phyloP scores from a whole-genome alignment of 305 asterid species.

The Ilex paraguariensis region DNA sequence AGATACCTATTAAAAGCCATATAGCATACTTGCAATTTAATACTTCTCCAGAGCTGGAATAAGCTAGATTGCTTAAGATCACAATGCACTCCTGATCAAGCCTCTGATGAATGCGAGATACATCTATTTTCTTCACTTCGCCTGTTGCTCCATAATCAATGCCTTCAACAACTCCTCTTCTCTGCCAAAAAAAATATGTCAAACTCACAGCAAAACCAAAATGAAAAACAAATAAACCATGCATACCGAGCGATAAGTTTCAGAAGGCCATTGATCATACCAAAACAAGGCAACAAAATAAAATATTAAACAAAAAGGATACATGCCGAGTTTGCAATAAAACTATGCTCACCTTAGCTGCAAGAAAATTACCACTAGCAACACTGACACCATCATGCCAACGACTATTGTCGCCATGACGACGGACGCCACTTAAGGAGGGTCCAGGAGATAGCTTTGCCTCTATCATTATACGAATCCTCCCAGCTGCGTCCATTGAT shows the following conservation, averaged over 20 bases:
- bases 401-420: constrained; percentile 84
- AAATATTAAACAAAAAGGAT: no score
- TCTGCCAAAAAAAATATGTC: constrained; percentile 38
- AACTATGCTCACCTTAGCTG: constrained; percentile 61
- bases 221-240: not conserved
- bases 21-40: constrained; percentile 97
- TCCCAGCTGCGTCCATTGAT: constrained; percentile 86
- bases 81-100: constrained; percentile 77
- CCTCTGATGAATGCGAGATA: constrained; percentile 73
- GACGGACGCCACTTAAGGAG: constrained; percentile 71
- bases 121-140: constrained; percentile 92
- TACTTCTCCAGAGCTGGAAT: constrained; percentile 96
- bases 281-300: no score
- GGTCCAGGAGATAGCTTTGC: constrained; percentile 95
- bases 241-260: no score
- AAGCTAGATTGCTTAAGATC: constrained; percentile 81
- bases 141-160: constrained; percentile 90
- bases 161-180: constrained; percentile 96
- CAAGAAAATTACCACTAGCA: constrained; percentile 83
- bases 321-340: no score
- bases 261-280: no score
- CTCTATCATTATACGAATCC: constrained; percentile 69
- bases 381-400: constrained; percentile 78
- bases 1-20: constrained; percentile 52
- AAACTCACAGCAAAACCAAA: constrained; percentile 1